Conservation (phyloP, 257 asterid genomes). For the Rauvolfia tetraphylla region DNA sequence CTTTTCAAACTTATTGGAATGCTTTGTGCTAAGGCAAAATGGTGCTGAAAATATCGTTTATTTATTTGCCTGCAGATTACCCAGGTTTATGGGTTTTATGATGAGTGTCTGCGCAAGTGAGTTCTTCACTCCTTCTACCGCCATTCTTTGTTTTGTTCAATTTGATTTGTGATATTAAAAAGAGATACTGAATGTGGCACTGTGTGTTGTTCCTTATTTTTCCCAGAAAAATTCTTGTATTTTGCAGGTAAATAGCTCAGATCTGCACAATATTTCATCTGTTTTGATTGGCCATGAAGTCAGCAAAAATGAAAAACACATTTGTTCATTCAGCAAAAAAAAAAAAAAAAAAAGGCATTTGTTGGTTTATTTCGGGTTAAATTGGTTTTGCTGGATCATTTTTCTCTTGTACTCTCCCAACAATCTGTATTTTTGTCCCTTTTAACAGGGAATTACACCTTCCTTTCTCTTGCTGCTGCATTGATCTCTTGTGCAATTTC, state of each 20-base stretch:
- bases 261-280: neutral
- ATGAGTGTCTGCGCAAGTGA: conserved; percentile 53
- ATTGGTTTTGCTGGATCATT: too few species aligned
- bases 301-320: too few species aligned
- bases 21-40: neutral
- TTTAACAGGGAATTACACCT: too few species aligned
- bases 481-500: neutral
- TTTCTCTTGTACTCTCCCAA: too few species aligned
- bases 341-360: neutral
- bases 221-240: neutral
- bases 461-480: too few species aligned
- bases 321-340: too few species aligned
- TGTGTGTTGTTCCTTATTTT: neutral
- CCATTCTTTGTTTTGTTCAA: conserved; percentile 1
- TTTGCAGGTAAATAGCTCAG: neutral
- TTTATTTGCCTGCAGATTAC: conserved; percentile 42
- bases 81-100: conserved; percentile 54
- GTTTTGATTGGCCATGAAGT: too few species aligned
- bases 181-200: neutral
- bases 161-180: neutral
- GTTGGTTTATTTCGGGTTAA: neutral
- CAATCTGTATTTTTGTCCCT: too few species aligned
- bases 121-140: conserved; percentile 17
- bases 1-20: neutral
- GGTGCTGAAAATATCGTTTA: conserved; percentile 6